Conservation (phyloP, 2,329 filamentous ascomycete species). For the Fusarium robinianum region DNA sequence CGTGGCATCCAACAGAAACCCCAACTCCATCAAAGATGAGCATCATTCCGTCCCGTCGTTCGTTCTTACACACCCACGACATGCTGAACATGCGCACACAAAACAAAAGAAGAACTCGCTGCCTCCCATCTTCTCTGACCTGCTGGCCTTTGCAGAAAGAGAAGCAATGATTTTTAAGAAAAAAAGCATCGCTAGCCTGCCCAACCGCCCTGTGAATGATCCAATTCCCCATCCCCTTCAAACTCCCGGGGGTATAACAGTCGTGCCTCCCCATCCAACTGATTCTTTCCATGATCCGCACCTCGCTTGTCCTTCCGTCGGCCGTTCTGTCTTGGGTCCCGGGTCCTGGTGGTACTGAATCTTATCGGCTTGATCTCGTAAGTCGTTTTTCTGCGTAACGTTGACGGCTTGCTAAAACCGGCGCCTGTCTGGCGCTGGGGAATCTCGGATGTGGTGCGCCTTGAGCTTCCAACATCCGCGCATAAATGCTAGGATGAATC, state of each 20-base stretch:
- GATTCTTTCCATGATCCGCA: background rate
- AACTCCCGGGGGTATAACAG: slow-evolving; percentile 18
- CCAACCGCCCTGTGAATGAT: slow-evolving; percentile 24
- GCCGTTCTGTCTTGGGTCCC: background rate
- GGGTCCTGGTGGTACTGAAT: too few species aligned
- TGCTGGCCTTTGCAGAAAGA: slow-evolving; percentile 29
- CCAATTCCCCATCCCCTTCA: slow-evolving; percentile 13
- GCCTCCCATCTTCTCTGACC: slow-evolving; percentile 16
- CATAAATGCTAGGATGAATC: slow-evolving; percentile 18
- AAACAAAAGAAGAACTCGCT: slow-evolving; percentile 28
- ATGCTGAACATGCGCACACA: slow-evolving; percentile 19
- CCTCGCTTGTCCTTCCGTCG: background rate
- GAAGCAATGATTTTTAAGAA: slow-evolving; percentile 27
- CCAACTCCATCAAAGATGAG: slow-evolving; percentile 1
- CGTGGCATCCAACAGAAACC: slow-evolving; percentile 6
- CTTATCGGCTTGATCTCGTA: slow-evolving; percentile 4
- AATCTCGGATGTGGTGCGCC: background rate
- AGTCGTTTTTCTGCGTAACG: slow-evolving; percentile 10
- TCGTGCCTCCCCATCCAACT: slow-evolving; percentile 9
- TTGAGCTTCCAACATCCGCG: background rate
- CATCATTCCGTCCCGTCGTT: background rate
- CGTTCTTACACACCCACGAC: slow-evolving; percentile 3
- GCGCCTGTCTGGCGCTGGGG: background rate
- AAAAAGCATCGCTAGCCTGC: slow-evolving; percentile 32
- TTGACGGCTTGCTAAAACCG: slow-evolving; percentile 11